These are phyloP conservation scores for Lipomyces spencermartinsiae DNA, from an alignment of 805 yeast genomes.

Conservation along the genomic window DNA sequence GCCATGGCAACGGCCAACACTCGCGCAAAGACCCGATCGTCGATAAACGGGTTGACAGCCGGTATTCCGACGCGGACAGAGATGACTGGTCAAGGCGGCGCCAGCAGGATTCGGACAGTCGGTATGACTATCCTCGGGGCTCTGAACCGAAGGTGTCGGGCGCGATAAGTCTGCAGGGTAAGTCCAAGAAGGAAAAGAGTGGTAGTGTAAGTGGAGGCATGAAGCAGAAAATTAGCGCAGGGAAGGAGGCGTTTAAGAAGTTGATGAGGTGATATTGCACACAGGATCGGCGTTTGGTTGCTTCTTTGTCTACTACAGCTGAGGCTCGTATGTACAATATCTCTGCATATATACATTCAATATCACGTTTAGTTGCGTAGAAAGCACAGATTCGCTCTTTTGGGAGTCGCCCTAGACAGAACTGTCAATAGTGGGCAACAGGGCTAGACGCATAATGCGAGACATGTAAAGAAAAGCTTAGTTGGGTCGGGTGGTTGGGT, in stretches of 20 bases:
- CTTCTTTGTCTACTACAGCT: background rate
- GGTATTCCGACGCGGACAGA: constrained; percentile 20
- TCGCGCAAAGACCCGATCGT: background rate
- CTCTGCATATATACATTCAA: background rate
- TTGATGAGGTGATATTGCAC: constrained; percentile 14
- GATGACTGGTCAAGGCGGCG: constrained; percentile 31
- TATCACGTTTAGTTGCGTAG: background rate
- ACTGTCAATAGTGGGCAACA: too few relatives aligned
- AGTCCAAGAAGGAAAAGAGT: background rate
- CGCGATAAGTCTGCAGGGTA: constrained; percentile 9
- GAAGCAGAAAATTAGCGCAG: constrained; percentile 20
- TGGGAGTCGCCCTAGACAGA: too few relatives aligned
- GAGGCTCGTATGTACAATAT: background rate
- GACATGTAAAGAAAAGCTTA: too few relatives aligned
- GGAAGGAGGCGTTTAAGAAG: constrained; percentile 33
- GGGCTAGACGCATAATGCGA: too few relatives aligned
- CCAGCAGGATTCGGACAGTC: constrained; percentile 9
- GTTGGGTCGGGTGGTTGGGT: too few relatives aligned
- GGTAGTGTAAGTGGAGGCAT: constrained; percentile 9
- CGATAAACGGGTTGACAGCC: background rate
- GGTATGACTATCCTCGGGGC: constrained; percentile 16
- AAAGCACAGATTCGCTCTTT: too few relatives aligned
- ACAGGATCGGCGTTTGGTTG: background rate
- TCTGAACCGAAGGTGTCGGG: constrained; percentile 4
- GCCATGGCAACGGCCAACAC: background rate